A percentile compares a stretch with the other conserved stretches of the same genome.
These are phyloP conservation scores for Neurospora pannonica DNA, from an alignment of 495 filamentous ascomycete genomes.

Conservation along the genomic window DNA sequence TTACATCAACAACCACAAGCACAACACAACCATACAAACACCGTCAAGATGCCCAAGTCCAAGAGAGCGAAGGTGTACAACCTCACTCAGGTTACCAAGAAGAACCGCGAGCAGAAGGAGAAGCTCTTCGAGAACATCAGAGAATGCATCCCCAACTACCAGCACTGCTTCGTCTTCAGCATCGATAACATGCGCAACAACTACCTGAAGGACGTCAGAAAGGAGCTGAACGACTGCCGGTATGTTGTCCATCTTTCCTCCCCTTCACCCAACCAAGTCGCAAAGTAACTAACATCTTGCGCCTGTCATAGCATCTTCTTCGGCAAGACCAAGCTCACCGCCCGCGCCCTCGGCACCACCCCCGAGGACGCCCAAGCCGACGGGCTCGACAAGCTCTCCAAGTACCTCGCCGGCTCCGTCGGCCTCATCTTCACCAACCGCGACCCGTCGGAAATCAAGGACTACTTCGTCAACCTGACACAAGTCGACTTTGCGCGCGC, in stretches of 20 bases:
- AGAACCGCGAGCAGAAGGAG: conserved; percentile 77
- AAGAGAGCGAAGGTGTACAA: conserved; percentile 85
- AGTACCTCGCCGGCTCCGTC: conserved; percentile 70
- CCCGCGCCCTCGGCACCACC: conserved; percentile 71
- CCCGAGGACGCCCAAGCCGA: conserved; percentile 68
- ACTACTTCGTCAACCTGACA: conserved; percentile 58
- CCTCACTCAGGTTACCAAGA: conserved; percentile 83
- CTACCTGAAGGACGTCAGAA: conserved; percentile 84
- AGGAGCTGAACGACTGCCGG: conserved; percentile 77
- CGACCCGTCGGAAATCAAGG: conserved; percentile 46
- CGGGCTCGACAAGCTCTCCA: conserved; percentile 56
- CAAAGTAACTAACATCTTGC: background rate
- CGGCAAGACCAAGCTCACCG: conserved; percentile 98
- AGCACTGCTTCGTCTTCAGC: conserved; percentile 83
- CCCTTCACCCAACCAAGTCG: background rate
- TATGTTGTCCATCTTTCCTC: conserved; percentile 27
- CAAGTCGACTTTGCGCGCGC: conserved; percentile 83
- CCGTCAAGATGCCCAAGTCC: conserved; percentile 78
- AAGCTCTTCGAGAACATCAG: conserved; percentile 81
- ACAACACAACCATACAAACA: background rate
- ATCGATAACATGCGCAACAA: conserved; percentile 99
- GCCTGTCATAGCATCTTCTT: conserved; percentile 67
- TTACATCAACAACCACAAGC: background rate
- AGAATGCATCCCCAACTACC: conserved; percentile 74
- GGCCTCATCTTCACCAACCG: conserved; percentile 87